Evolutionary conservation across 306 rosid genomes (phyloP).

Genomic region (Chamaecrista fasciculata): DNA sequence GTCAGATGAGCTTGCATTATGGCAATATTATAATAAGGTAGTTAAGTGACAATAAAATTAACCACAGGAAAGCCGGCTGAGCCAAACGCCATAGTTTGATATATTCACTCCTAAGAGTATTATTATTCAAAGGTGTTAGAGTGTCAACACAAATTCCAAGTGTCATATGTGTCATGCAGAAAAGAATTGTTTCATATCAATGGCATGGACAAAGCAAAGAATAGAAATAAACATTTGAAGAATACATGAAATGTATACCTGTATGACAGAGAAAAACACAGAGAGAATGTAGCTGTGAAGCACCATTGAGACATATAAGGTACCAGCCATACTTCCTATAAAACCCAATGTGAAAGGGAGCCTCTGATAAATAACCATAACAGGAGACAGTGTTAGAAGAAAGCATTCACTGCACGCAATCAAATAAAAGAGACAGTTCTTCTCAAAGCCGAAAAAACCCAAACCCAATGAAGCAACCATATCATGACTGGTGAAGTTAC

Average conservation of each 20-base stretch:
- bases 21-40: too few species aligned
- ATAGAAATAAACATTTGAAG: background rate
- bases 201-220: background rate
- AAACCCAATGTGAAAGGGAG: conserved; percentile 84
- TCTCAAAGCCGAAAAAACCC: background rate
- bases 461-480: background rate
- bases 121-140: background rate
- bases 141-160: background rate
- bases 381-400: conserved; percentile 19
- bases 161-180: background rate
- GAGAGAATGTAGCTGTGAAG: conserved; percentile 88
- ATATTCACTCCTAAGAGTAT: background rate
- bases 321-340: conserved; percentile 78
- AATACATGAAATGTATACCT: conserved; percentile 51
- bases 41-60: too few species aligned
- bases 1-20: too few species aligned
- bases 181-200: background rate
- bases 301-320: conserved; percentile 92
- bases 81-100: background rate
- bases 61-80: too few species aligned
- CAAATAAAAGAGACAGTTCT: conserved; percentile 20
- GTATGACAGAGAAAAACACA: conserved; percentile 82
- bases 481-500: background rate
- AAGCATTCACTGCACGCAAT: conserved; percentile 16
- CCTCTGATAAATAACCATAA: conserved; percentile 55